Conservation (phyloP, 2,329 filamentous ascomycete species). For the Colletotrichum tabaci region DNA sequence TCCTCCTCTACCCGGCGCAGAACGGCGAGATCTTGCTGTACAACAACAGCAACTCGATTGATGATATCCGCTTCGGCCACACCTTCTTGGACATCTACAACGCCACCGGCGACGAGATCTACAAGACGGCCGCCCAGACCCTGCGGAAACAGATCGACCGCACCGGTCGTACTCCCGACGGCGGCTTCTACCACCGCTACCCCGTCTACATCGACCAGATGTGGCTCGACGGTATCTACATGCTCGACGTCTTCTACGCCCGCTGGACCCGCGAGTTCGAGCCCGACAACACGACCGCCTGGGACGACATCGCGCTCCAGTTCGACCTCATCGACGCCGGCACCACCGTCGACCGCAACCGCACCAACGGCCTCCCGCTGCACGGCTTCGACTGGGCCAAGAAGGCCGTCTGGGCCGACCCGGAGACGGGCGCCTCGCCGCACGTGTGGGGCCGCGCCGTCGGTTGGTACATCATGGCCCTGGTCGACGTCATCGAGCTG, state of each 20-base stretch:
- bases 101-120: slow-evolving; percentile 37
- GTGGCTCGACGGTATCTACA: slow-evolving; percentile 63
- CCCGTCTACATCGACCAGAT: slow-evolving; percentile 47
- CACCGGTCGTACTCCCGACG: slow-evolving; percentile 33
- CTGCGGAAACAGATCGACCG: slow-evolving; percentile 39
- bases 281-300: slow-evolving; percentile 50
- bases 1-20: slow-evolving; percentile 45
- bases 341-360: slow-evolving; percentile 54
- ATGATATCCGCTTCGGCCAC: slow-evolving; percentile 42
- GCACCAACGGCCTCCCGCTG: slow-evolving; percentile 58
- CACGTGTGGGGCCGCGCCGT: slow-evolving; percentile 66
- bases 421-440: slow-evolving; percentile 62
- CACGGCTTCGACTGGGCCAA: slow-evolving; percentile 67
- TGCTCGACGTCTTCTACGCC: slow-evolving; percentile 54
- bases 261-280: slow-evolving; percentile 49
- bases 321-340: slow-evolving; percentile 57
- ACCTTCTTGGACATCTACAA: slow-evolving; percentile 39
- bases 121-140: slow-evolving; percentile 37
- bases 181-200: slow-evolving; percentile 44
- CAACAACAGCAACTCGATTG: slow-evolving; percentile 42
- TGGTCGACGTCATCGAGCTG: slow-evolving; percentile 63
- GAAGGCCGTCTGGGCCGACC: slow-evolving; percentile 63
- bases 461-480: slow-evolving; percentile 54
- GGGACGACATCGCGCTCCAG: slow-evolving; percentile 60
- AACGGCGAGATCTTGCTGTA: slow-evolving; percentile 43